Conservation (phyloP, 2,329 filamentous ascomycete genomes). For the Falciphora oryzae region DNA sequence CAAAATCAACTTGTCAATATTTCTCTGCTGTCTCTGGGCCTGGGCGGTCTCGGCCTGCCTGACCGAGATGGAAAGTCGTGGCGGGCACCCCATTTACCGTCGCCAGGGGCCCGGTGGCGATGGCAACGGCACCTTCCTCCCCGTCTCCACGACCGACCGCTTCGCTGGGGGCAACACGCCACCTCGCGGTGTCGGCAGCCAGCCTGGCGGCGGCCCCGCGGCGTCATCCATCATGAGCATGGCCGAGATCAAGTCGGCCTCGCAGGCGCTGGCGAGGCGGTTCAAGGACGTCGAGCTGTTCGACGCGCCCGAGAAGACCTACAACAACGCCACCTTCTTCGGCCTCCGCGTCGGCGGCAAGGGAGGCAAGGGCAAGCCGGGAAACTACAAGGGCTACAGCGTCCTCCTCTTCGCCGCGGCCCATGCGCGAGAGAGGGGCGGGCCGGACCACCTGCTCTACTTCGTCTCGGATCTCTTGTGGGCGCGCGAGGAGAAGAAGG, state of each 20-base stretch:
- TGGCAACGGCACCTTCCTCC: slow-evolving; percentile 8
- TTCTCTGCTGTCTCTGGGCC: neutral
- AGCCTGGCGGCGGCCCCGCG: neutral
- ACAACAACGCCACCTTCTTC: slow-evolving; percentile 9
- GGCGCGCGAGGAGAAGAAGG: slow-evolving; percentile 41
- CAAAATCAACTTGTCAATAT: neutral
- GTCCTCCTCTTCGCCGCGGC: slow-evolving; percentile 48
- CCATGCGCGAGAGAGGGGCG: slow-evolving; percentile 53
- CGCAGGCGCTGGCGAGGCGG: slow-evolving; percentile 4
- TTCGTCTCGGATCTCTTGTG: slow-evolving; percentile 51
- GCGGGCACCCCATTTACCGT: neutral
- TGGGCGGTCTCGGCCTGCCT: neutral
- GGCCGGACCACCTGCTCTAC: slow-evolving; percentile 50
- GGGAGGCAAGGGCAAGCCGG: neutral
- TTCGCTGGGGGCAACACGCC: neutral
- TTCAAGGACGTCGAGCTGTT: slow-evolving; percentile 8
- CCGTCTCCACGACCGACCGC: slow-evolving; percentile 8
- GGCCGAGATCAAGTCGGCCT: slow-evolving; percentile 6
- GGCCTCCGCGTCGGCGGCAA: slow-evolving; percentile 3
- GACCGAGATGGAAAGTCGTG: neutral
- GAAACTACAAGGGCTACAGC: slow-evolving; percentile 23
- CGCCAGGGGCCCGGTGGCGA: neutral
- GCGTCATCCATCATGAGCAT: slow-evolving; percentile 6
- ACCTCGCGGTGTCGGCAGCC: slow-evolving; percentile 9
- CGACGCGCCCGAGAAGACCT: slow-evolving; percentile 7